Evolutionary conservation across 2,329 filamentous ascomycete genomes (phyloP).

Genomic region (Colletotrichum zoysiae): DNA sequence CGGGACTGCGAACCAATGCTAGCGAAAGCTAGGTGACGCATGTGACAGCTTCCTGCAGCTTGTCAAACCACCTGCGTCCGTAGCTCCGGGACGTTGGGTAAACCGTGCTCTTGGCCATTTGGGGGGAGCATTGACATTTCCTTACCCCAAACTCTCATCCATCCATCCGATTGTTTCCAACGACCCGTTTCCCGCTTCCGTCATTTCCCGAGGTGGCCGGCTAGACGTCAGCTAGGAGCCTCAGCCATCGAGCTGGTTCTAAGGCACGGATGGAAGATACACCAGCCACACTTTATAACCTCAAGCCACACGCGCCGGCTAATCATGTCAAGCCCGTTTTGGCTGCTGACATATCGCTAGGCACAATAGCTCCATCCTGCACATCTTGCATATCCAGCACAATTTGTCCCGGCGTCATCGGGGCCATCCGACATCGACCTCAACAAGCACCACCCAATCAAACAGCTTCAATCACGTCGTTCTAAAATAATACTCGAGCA

Average conservation of each 20-base stretch:
- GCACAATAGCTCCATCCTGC: neutral
- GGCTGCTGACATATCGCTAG: neutral
- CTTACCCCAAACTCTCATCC: slow-evolving; percentile 7
- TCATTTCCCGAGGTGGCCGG: slow-evolving; percentile 39
- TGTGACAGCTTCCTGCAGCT: slow-evolving; percentile 32
- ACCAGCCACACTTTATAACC: neutral
- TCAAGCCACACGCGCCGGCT: neutral
- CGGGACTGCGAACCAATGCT: slow-evolving; percentile 26
- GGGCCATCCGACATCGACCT: neutral
- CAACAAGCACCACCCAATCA: neutral
- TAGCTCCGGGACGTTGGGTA: slow-evolving; percentile 34
- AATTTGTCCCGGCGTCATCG: slow-evolving; percentile 23
- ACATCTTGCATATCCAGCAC: too few relatives aligned
- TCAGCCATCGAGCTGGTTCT: slow-evolving; percentile 9
- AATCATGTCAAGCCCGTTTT: neutral
- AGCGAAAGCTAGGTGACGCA: slow-evolving; percentile 12
- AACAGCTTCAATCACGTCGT: slow-evolving; percentile 26
- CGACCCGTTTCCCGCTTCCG: slow-evolving; percentile 17
- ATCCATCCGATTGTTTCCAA: slow-evolving; percentile 33
- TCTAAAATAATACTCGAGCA: slow-evolving; percentile 16
- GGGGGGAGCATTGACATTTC: slow-evolving; percentile 18
- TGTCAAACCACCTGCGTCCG: slow-evolving; percentile 21
- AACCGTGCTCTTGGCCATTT: slow-evolving; percentile 11
- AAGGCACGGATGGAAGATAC: neutral
- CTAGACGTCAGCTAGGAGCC: neutral